Conservation (phyloP, 1,284 basidiomycete genomes). For the Apiotrichum montevideense region DNA sequence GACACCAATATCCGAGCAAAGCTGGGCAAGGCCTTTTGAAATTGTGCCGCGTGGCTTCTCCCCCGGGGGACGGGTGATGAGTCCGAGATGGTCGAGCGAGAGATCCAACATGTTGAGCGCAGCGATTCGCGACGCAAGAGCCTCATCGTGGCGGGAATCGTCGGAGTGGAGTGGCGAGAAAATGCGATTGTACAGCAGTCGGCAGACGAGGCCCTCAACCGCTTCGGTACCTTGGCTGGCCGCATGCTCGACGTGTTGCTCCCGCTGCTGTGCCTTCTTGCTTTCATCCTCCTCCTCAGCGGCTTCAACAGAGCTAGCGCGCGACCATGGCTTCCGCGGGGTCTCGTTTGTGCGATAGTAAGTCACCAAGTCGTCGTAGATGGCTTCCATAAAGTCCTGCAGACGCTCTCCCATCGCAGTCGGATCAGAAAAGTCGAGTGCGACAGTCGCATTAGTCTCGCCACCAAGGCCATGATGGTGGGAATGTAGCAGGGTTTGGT, state of each 20-base stretch:
- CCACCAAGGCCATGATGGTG: conserved; percentile 16
- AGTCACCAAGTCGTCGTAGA: conserved; percentile 54
- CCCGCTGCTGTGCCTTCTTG: conserved; percentile 20
- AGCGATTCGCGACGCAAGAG: conserved; percentile 76
- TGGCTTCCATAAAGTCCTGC: conserved; percentile 65
- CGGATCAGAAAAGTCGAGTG: conserved; percentile 36
- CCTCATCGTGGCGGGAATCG: conserved; percentile 78
- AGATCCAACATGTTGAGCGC: conserved; percentile 86
- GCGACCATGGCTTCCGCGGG: conserved; percentile 23
- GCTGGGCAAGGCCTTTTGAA: conserved; percentile 55
- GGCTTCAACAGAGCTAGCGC: conserved; percentile 13
- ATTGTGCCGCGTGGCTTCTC: conserved; percentile 48
- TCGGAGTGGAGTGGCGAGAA: conserved; percentile 64
- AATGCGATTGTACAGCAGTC: conserved; percentile 65
- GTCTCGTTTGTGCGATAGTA: conserved; percentile 23
- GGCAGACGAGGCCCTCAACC: conserved; percentile 64
- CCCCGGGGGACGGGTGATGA: conserved; percentile 55
- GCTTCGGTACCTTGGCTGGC: conserved; percentile 55
- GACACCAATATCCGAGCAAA: conserved; percentile 68
- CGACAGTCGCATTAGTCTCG: conserved; percentile 2
- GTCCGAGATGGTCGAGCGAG: conserved; percentile 75
- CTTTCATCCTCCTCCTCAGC: conserved; percentile 13
- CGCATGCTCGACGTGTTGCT: conserved; percentile 44
- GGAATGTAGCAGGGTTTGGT: conserved; percentile 27
- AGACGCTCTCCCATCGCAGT: conserved; percentile 54